Conservation (phyloP, 306 rosid genomes). For the Benincasa hispida region DNA sequence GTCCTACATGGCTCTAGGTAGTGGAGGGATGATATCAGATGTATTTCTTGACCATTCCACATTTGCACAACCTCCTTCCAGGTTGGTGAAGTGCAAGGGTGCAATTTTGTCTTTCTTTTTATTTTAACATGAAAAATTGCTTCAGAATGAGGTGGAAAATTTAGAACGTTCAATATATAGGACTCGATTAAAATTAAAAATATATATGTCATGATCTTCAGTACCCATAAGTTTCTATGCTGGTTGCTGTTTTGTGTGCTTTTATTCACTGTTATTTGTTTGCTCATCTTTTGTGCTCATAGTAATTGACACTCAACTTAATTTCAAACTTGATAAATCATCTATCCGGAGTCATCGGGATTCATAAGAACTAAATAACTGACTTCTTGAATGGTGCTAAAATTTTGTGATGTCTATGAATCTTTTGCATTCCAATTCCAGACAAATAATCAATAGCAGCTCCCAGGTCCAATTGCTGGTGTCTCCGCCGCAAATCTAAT, state of each 20-base stretch:
- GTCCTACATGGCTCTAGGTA: constrained; percentile 39
- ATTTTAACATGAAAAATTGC: not conserved
- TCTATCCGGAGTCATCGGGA: not conserved
- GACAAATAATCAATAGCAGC: constrained; percentile 94
- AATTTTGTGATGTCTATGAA: constrained; percentile 30
- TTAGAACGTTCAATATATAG: not conserved
- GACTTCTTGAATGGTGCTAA: not conserved
- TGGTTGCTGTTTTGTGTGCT: not conserved
- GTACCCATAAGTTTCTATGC: not conserved
- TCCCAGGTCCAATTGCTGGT: constrained; percentile 90
- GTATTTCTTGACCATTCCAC: constrained; percentile 81
- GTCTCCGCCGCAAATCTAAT: constrained; percentile 95
- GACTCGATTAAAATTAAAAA: not conserved
- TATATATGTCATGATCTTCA: not conserved
- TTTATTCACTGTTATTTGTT: not conserved
- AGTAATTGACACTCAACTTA: not conserved
- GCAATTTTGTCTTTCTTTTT: not conserved
- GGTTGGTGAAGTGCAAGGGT: constrained; percentile 35
- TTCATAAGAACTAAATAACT: not conserved
- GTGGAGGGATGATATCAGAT: constrained; percentile 96
- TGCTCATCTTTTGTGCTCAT: not conserved
- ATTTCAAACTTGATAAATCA: not conserved
- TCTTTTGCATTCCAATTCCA: constrained; percentile 69
- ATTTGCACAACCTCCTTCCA: constrained; percentile 89
- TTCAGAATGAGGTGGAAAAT: not conserved